Evolutionary conservation across 2,329 filamentous ascomycete species (phyloP), one percentile per base, ranked within the genome.

Genomic region (Nannizziopsis barbatae): DNA sequence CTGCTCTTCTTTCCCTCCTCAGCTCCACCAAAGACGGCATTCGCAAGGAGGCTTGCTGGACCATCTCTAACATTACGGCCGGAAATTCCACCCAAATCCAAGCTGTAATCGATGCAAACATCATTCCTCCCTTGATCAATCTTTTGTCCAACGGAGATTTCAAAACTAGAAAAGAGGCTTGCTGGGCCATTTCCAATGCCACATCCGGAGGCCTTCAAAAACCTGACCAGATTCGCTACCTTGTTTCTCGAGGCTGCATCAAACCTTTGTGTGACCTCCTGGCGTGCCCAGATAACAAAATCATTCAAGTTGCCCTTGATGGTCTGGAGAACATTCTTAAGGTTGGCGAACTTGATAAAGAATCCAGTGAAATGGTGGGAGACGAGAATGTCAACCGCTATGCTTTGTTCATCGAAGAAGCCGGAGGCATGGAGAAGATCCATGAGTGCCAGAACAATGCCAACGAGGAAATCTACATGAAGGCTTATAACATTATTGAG

Each of bases 381-480:
- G 67, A 68, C 35, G 56, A 63, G 39, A 64, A 58, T 33, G 87
- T 98, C 73, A 98, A 98, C 80, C 84, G 86, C 56, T 98, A 94
- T 62, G 92, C 92, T 41, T 79, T 98, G 55, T 96, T 94, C 71
- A 98, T 98, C 58, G 92, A 98, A 72, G 92, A 98, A 71, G 94
- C 89, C 58, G 87, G 88, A 62, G 92, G 92, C 57, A 98, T 98
- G 92, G 92, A 96, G 75, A 96, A 96, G 83, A 96, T 98, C 59
- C 92, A 98, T 72, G 90, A 96, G 60, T 96, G 92, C 79, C 92
- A 98, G 76, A 95, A 93, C 75, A 98, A 98, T 62, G 90, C 90
- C 74, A 98, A 98, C 72, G 92, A 98, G 73, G 92, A 98, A 72
- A 98, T 98, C 60, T 98, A 98, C 77, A 96, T 98, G 90, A 98